These are phyloP conservation scores for Cymbopogon citratus DNA, from an alignment of 176 grass and related monocot genomes.

Conservation along the genomic window DNA sequence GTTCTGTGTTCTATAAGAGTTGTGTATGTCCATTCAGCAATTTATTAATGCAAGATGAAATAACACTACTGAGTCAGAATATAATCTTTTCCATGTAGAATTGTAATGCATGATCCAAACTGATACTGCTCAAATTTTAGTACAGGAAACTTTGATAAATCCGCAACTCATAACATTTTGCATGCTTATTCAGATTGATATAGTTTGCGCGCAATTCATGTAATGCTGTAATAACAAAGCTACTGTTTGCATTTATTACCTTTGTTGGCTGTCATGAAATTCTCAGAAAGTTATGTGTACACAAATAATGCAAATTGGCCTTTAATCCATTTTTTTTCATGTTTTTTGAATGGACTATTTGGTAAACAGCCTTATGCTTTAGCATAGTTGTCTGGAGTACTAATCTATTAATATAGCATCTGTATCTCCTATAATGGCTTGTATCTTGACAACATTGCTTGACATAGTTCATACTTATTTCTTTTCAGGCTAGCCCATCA, in stretches of 20 bases:
- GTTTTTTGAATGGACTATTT: constrained; percentile 15
- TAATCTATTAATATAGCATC: constrained; percentile 13
- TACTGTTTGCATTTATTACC: not conserved
- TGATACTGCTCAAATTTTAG: constrained; percentile 2
- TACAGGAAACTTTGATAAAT: not conserved
- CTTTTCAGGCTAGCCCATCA: constrained; percentile 73
- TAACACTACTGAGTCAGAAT: not conserved
- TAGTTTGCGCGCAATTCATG: not conserved
- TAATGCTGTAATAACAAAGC: not conserved
- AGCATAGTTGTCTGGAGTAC: not conserved
- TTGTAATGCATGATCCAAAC: not conserved
- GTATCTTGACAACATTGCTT: constrained; percentile 25
- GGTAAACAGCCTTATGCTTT: constrained; percentile 12
- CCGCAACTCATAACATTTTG: not conserved
- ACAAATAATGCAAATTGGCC: not conserved
- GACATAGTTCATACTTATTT: constrained; percentile 9
- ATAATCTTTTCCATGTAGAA: not conserved
- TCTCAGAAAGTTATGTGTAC: not conserved
- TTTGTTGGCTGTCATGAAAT: not conserved
- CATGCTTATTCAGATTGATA: not conserved
- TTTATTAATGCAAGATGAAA: constrained; percentile 1
- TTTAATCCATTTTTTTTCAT: constrained; percentile 21
- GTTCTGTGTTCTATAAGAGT: not conserved
- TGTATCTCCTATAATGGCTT: constrained; percentile 14
- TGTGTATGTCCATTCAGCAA: not conserved